Conservation (phyloP, 2,329 filamentous ascomycete species). For the Aspergillus quadrilineatus region DNA sequence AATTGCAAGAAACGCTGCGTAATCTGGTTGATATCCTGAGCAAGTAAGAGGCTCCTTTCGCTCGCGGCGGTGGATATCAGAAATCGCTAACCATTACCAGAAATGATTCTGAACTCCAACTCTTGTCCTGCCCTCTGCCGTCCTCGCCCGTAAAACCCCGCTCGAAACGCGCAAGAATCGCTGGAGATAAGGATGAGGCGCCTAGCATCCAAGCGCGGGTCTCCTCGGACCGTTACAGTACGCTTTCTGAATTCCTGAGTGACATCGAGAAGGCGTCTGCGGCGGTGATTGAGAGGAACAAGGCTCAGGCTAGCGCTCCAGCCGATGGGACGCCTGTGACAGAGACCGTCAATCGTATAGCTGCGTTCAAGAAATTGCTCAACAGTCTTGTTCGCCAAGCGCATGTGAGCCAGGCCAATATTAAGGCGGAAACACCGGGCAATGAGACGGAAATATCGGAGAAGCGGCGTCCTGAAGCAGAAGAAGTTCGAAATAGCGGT, state of each 20-base stretch:
- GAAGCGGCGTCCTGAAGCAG: slow-evolving; percentile 36
- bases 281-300: slow-evolving; percentile 39
- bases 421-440: slow-evolving; percentile 36
- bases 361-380: slow-evolving; percentile 62
- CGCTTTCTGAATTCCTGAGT: slow-evolving; percentile 42
- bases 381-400: slow-evolving; percentile 64
- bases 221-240: slow-evolving; percentile 38
- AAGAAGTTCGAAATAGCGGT: slow-evolving; percentile 50
- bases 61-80: not conserved
- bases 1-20: slow-evolving; percentile 37
- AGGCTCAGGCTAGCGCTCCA: slow-evolving; percentile 29
- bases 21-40: slow-evolving; percentile 36
- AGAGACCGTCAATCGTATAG: slow-evolving; percentile 47
- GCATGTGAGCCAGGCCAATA: slow-evolving; percentile 46
- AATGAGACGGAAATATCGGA: slow-evolving; percentile 37
- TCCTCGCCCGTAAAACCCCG: slow-evolving; percentile 40
- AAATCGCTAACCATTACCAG: slow-evolving; percentile 31
- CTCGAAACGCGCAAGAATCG: slow-evolving; percentile 44
- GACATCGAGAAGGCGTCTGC: slow-evolving; percentile 44
- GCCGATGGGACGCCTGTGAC: slow-evolving; percentile 30
- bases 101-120: slow-evolving; percentile 45
- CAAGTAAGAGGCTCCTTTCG: slow-evolving; percentile 24
- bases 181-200: slow-evolving; percentile 33
- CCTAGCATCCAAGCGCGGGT: slow-evolving; percentile 42
- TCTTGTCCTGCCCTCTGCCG: slow-evolving; percentile 42